A percentile compares a stretch with the other conserved stretches of the same genome.
These are phyloP conservation scores for Podospora australis DNA, from an alignment of 495 filamentous ascomycete genomes.

Conservation along the genomic window DNA sequence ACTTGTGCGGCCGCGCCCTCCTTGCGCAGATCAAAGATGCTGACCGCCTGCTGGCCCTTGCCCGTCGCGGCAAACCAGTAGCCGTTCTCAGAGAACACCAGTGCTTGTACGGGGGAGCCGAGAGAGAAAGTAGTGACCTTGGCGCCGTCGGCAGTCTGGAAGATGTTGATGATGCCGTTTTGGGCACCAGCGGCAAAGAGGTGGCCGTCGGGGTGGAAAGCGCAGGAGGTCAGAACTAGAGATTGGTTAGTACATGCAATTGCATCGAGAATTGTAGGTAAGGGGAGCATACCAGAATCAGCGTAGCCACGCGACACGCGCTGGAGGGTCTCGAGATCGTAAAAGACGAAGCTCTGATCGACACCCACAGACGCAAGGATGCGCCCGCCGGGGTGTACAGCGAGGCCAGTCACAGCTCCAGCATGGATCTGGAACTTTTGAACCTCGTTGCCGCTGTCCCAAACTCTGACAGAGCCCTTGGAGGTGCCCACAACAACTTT, in stretches of 20 bases:
- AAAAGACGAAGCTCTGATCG: conserved; percentile 91
- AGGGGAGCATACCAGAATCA: conserved; percentile 63
- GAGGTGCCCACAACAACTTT: conserved; percentile 64
- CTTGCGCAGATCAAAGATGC: conserved; percentile 88
- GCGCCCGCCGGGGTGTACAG: conserved; percentile 76
- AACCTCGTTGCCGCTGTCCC: conserved; percentile 58
- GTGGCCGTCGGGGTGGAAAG: conserved; percentile 94
- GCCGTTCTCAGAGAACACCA: conserved; percentile 96
- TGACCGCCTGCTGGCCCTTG: conserved; percentile 65
- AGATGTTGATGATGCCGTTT: conserved; percentile 75
- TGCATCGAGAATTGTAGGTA: neutral
- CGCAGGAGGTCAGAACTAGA: conserved; percentile 67
- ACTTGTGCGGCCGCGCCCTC: conserved; percentile 64
- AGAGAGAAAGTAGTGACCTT: conserved; percentile 65
- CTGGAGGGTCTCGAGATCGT: conserved; percentile 64
- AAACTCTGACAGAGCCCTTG: conserved; percentile 73
- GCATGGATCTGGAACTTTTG: conserved; percentile 69
- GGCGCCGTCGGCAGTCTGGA: conserved; percentile 67
- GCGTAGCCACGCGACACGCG: conserved; percentile 71
- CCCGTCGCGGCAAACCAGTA: conserved; percentile 81
- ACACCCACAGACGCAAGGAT: conserved; percentile 82
- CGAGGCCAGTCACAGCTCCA: conserved; percentile 68
- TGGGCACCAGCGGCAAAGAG: conserved; percentile 77
- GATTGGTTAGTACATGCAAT: conserved; percentile 28
- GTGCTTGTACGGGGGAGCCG: conserved; percentile 58